A percentile compares a stretch with the other conserved stretches of the same genome.
Conservation (phyloP, 1,139 yeast genomes). For the Taphrina flavorubra region DNA sequence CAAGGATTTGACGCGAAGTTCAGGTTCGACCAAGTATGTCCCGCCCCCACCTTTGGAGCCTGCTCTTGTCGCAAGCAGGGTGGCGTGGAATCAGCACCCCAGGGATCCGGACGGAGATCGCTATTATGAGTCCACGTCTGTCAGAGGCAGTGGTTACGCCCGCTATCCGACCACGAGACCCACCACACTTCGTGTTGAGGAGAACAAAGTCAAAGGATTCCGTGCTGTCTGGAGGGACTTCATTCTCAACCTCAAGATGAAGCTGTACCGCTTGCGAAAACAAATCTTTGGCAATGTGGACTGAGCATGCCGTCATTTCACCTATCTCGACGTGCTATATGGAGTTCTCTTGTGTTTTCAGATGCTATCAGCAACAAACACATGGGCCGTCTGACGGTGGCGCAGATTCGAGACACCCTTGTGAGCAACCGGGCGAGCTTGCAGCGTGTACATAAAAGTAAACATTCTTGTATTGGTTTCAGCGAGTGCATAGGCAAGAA, state of each 20-base stretch:
- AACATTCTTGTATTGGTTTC: neutral
- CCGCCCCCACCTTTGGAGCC: slow-evolving; percentile 39
- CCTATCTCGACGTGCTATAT: no score
- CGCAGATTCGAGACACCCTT: neutral
- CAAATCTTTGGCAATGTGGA: slow-evolving; percentile 20
- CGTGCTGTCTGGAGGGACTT: slow-evolving; percentile 40
- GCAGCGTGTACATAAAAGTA: slow-evolving; percentile 1
- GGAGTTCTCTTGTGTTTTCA: no score
- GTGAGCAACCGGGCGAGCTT: neutral
- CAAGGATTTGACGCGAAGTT: slow-evolving; percentile 18
- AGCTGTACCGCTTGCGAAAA: slow-evolving; percentile 35
- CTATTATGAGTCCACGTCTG: slow-evolving; percentile 21
- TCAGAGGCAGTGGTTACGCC: slow-evolving; percentile 33
- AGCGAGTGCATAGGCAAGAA: slow-evolving; percentile 9
- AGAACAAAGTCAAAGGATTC: slow-evolving; percentile 39
- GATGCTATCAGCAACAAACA: no score
- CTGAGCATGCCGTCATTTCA: neutral
- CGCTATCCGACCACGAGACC: slow-evolving; percentile 40
- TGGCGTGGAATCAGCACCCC: slow-evolving; percentile 13
- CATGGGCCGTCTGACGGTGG: no score
- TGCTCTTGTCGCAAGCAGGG: slow-evolving; percentile 26
- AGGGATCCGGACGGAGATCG: slow-evolving; percentile 16
- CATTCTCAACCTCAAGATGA: slow-evolving; percentile 29
- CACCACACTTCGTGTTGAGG: slow-evolving; percentile 33
- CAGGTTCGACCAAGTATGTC: slow-evolving; percentile 21